These are phyloP conservation scores for Termitomyces sp. DNA, from an alignment of 768 basidiomycete genomes.

Conservation along the genomic window DNA sequence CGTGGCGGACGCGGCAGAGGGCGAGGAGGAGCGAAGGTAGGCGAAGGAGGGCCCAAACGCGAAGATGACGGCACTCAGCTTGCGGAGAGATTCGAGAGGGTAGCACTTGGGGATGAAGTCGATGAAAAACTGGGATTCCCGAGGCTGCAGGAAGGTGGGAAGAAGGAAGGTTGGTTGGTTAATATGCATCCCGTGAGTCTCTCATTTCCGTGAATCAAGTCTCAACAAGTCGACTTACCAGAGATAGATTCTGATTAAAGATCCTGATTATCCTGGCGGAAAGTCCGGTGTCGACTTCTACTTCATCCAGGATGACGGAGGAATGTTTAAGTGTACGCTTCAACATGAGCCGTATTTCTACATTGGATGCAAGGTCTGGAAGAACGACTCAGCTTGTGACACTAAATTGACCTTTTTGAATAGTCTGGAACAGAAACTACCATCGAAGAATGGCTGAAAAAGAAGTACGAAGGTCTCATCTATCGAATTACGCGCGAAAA, in stretches of 20 bases:
- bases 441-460: constrained; percentile 94
- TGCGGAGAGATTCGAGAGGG: constrained; percentile 82
- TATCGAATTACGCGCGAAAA: constrained; percentile 70
- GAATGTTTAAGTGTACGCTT: constrained; percentile 91
- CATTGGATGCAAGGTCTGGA: constrained; percentile 83
- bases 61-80: constrained; percentile 89
- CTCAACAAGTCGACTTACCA: neutral
- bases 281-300: constrained; percentile 92
- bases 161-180: constrained; percentile 88
- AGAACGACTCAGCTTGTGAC: constrained; percentile 1
- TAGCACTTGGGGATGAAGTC: constrained; percentile 72
- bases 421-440: constrained; percentile 81
- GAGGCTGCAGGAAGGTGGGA: constrained; percentile 70
- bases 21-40: constrained; percentile 35
- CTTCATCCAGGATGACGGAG: constrained; percentile 96
- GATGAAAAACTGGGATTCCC: constrained; percentile 92
- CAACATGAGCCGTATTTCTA: constrained; percentile 93
- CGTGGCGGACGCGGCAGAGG: constrained; percentile 54
- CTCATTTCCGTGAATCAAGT: neutral
- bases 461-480: constrained; percentile 87
- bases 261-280: constrained; percentile 78
- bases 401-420: neutral
- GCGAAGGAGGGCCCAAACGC: constrained; percentile 53
- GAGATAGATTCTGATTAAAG: constrained; percentile 75
- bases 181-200: constrained; percentile 93